A percentile compares a stretch with the other conserved stretches of the same genome.
Conservation (phyloP, 352 stramenopile genomes). For the Pythium phragmitis region DNA sequence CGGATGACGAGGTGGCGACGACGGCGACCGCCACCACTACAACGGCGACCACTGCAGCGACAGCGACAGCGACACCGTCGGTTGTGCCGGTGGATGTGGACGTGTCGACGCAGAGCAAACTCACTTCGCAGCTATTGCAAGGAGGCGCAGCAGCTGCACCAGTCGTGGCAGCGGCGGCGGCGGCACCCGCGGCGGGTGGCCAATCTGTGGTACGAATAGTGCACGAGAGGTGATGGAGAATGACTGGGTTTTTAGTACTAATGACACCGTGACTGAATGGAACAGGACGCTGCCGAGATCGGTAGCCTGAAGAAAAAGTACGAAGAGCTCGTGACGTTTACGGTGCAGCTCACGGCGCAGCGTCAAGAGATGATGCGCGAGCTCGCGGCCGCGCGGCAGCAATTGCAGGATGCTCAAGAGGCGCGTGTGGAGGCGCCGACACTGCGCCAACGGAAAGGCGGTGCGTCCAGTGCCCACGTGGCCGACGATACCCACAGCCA, state of each 20-base stretch:
- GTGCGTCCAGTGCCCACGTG: slow-evolving; percentile 13
- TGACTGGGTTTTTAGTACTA: not conserved
- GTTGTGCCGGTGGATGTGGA: not conserved
- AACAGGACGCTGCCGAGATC: slow-evolving; percentile 59
- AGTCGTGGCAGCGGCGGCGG: not conserved
- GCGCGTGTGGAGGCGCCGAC: slow-evolving; percentile 51
- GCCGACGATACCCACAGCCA: slow-evolving; percentile 34
- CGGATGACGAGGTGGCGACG: not conserved
- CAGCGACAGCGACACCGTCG: not conserved
- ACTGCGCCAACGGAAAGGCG: slow-evolving; percentile 74
- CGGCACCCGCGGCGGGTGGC: not conserved
- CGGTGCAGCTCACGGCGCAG: slow-evolving; percentile 84
- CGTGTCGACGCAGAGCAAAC: slow-evolving; percentile 9
- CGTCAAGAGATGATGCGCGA: slow-evolving; percentile 84
- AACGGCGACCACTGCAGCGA: not conserved
- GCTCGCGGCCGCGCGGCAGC: slow-evolving; percentile 61
- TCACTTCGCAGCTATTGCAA: not conserved
- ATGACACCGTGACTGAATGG: not conserved
- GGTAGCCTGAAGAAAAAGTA: slow-evolving; percentile 85
- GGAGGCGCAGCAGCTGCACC: not conserved
- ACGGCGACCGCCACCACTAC: not conserved
- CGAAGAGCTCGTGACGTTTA: slow-evolving; percentile 88
- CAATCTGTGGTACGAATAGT: slow-evolving; percentile 20
- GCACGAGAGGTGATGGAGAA: not conserved
- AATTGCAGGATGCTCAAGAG: slow-evolving; percentile 69